Evolutionary conservation across 352 stramenopile genomes (phyloP), one percentile per base, ranked within the genome.

Genomic region (Phytophthora citrophthora): DNA sequence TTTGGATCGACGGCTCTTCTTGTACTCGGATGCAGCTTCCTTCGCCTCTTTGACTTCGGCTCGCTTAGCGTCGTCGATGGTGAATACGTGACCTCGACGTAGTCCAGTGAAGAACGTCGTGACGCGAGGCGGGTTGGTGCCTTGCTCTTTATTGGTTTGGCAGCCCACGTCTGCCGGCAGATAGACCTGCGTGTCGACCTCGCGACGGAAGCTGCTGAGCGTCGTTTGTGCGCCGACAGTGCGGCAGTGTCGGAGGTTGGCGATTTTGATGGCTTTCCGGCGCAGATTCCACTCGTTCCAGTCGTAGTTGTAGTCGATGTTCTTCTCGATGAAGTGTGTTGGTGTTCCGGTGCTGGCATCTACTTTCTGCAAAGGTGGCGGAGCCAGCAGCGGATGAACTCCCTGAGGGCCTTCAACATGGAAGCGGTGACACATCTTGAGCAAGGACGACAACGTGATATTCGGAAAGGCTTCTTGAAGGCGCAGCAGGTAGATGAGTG

Each of bases 271-370:
- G 20, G 91, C 92, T 32, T 90, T 86, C 38, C 90, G 84, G 12
- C 94, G 81, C 43, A 98, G 74, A 50, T 81, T 91, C 95, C 95
- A 98, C 69, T 98, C 93, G 76, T 98, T 98, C 92, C 93, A 98
- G 49, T 97, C 86, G 73, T 98, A 98, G 41, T 87, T 84, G 59
- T 83, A 83, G 76, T 98, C 93, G 15, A 98, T 89, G 61, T 90
- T 70, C 70, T 94, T 97, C 49, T 98, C 90, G 5, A 96, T 53
- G 76, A 98, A 98, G 70, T 98, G 94, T 20, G 82, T 81, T 6
- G 94, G 95, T 27, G 94, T 98, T 56, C 86, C 79, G 29, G 91
- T 98, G 49, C 78, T 86, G 16, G 87, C 90, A 64, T 98, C 92
- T 6, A 91, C 75, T 71, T 94, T 96, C 36, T 86, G 81, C 2